These are phyloP conservation scores for Ophiostoma ips DNA, from an alignment of 2,329 filamentous ascomycete genomes.

Conservation along the genomic window DNA sequence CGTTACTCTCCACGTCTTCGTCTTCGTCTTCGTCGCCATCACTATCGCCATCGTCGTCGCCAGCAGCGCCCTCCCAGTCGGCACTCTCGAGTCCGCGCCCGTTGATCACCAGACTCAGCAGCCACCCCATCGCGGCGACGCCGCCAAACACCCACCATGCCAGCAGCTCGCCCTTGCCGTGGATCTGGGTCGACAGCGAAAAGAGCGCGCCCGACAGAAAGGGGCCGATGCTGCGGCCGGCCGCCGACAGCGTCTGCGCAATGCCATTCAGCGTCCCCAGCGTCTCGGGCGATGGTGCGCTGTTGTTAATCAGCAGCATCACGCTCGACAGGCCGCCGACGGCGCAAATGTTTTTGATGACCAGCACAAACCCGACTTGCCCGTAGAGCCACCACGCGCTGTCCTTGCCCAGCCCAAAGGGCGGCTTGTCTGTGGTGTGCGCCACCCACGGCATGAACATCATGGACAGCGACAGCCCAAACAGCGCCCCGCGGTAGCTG, in stretches of 20 bases:
- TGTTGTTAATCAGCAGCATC: conserved; percentile 84
- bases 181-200: conserved; percentile 57
- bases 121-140: conserved; percentile 65
- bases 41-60: conserved; percentile 20
- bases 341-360: conserved; percentile 80
- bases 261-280: conserved; percentile 86
- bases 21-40: conserved; percentile 23
- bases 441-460: conserved; percentile 81
- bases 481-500: conserved; percentile 65
- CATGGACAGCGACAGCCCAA: conserved; percentile 72
- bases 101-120: conserved; percentile 64
- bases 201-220: conserved; percentile 82
- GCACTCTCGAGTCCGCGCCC: conserved; percentile 47
- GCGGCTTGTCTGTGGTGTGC: conserved; percentile 40
- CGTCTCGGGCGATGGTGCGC: conserved; percentile 69
- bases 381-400: conserved; percentile 60
- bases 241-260: conserved; percentile 84
- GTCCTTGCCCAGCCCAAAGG: conserved; percentile 17
- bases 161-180: conserved; percentile 69
- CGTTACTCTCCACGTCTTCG: conserved; percentile 17
- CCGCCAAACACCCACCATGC: conserved; percentile 82
- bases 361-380: conserved; percentile 66
- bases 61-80: conserved; percentile 31
- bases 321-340: conserved; percentile 85
- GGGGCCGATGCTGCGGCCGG: conserved; percentile 75